These are phyloP conservation scores for Aspergillus sclerotioniger DNA, from an alignment of 495 filamentous ascomycete species.

Conservation along the genomic window DNA sequence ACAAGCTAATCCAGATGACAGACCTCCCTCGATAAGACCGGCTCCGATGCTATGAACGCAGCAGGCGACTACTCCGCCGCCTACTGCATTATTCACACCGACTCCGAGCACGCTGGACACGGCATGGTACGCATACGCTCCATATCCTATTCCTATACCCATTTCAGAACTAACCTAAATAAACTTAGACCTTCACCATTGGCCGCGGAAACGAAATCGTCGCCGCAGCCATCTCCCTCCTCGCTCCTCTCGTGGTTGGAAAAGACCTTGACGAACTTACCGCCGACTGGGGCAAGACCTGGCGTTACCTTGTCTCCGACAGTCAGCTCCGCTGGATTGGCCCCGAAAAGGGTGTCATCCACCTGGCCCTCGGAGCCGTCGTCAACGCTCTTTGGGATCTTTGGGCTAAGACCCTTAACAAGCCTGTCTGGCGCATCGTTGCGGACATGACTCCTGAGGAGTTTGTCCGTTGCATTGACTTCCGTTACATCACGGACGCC, in stretches of 20 bases:
- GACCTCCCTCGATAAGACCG: slow-evolving; percentile 93
- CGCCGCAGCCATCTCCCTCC: slow-evolving; percentile 74
- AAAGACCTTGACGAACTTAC: slow-evolving; percentile 74
- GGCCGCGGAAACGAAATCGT: slow-evolving; percentile 95
- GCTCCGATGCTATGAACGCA: slow-evolving; percentile 96
- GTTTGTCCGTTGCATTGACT: slow-evolving; percentile 84
- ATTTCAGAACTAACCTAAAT: background rate
- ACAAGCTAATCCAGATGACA: slow-evolving; percentile 20
- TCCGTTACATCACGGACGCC: slow-evolving; percentile 92
- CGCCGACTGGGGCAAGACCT: slow-evolving; percentile 81
- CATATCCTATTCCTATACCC: background rate
- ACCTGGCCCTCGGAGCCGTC: slow-evolving; percentile 85
- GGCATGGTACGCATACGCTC: slow-evolving; percentile 67
- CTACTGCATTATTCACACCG: slow-evolving; percentile 87
- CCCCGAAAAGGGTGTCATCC: slow-evolving; percentile 92
- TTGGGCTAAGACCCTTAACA: slow-evolving; percentile 81
- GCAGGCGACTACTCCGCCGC: slow-evolving; percentile 90
- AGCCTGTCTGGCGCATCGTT: slow-evolving; percentile 89
- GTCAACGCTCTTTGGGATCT: slow-evolving; percentile 96
- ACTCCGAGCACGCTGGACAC: slow-evolving; percentile 70
- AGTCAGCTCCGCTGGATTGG: slow-evolving; percentile 92
- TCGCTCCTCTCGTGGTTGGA: slow-evolving; percentile 69
- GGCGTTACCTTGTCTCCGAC: slow-evolving; percentile 88
- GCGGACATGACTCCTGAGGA: slow-evolving; percentile 87
- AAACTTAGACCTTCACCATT: slow-evolving; percentile 82